Evolutionary conservation across 257 asterid genomes (phyloP), one percentile per base, ranked within the genome.

Genomic region (Parsonsia alboflavescens): DNA sequence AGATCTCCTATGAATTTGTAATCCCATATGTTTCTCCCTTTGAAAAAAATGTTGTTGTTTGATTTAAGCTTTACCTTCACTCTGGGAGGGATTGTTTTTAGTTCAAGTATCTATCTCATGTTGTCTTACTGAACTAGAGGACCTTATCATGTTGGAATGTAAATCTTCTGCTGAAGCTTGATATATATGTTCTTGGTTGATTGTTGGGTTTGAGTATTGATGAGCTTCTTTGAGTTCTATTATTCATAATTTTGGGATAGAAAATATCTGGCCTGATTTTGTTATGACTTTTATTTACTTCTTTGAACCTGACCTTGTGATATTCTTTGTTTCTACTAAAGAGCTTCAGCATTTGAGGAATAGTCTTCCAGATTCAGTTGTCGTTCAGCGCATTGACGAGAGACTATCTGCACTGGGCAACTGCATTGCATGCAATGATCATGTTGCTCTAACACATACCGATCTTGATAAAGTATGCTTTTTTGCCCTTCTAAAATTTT

Each of bases 371-470:
- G 97, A 91, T 79, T 78, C 89, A 48, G 96, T 93, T 63, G 96
- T 91, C 66, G 90, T 93, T 82, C 98, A 91, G 89, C 96, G 98
- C 56, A 85, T 91, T 79, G 98, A 93, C 3, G 97, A 93, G 88
- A 86, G 90, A 75, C 80, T 91, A 77, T 91, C 97, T 85, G 97
- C 98, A 39, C 80, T 91, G 7, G 98, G 98, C 36, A 93, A 93
- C 89, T 93, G 97, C 85, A 88, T 91, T 77, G 84, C 92, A 10
- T 93, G 97, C 87, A 93, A 93, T 61, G 98, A 93, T 80, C 96
- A 91, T 73, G 97, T 91, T 76, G 98, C 98, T 68, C 96, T 93
- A 69, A 87, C 96, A 0, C 97, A 93, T 80, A 91, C 97, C 4
- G 96, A 93, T 84, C 91, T 89, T 69, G 96, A 93, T 78, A 86